phyloP scores from a whole-genome alignment of 352 stramenopile genomes.

The Globisporangium splendens region DNA sequence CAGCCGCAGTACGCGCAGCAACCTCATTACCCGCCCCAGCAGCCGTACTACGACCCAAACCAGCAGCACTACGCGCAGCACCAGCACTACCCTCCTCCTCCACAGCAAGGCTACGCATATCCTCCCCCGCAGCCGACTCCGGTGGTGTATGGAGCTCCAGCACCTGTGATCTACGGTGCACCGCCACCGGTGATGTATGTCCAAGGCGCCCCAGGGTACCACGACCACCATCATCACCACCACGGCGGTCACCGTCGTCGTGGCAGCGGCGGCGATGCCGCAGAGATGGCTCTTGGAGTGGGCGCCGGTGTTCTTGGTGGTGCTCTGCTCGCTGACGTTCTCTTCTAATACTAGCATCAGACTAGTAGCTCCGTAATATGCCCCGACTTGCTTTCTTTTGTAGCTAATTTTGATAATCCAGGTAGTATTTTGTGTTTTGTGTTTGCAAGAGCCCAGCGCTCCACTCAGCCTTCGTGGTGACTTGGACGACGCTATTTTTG shows the following conservation, averaged over 20 bases:
- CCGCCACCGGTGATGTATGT: conserved; percentile 15
- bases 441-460: too few species aligned
- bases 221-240: conserved; percentile 29
- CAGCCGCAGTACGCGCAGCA: conserved; percentile 16
- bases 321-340: conserved; percentile 65
- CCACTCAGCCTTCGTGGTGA: too few species aligned
- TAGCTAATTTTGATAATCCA: too few species aligned
- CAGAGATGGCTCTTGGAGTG: conserved; percentile 61
- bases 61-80: conserved; percentile 15
- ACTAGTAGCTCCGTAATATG: too few species aligned
- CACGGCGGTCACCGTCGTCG: conserved; percentile 23
- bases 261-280: conserved; percentile 23
- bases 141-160: conserved; percentile 26
- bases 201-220: conserved; percentile 11
- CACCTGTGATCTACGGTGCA: conserved; percentile 23
- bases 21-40: conserved; percentile 9
- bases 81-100: conserved; percentile 21
- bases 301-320: conserved; percentile 72
- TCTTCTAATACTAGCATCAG: conserved; percentile 37
- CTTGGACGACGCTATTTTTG: conserved; percentile 3
- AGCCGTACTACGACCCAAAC: conserved; percentile 10
- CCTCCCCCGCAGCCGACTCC: conserved; percentile 28
- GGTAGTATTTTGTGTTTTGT: too few species aligned
- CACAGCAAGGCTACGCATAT: conserved; percentile 10
- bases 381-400: too few species aligned